phyloP scores from a whole-genome alignment of 257 asterid genomes.

The Mentha longifolia region DNA sequence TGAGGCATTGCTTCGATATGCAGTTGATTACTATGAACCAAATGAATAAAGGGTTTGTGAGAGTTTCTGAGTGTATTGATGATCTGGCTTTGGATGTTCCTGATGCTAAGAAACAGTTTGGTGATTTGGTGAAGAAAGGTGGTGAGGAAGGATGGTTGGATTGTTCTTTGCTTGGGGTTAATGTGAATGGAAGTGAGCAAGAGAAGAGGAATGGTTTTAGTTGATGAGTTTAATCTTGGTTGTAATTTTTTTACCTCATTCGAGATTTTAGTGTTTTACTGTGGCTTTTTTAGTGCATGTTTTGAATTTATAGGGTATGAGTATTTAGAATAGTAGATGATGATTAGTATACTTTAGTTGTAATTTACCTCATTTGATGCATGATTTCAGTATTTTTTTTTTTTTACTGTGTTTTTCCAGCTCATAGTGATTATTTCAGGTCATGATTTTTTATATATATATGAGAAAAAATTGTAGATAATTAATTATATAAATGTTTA shows the following conservation, averaged over 20 bases:
- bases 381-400: no score
- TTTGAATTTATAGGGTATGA: neutral
- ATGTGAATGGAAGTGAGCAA: constrained; percentile 37
- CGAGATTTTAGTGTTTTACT: neutral
- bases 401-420: no score
- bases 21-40: constrained; percentile 82
- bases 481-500: no score
- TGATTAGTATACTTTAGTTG: neutral
- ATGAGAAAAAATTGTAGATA: no score
- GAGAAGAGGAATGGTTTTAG: constrained; percentile 37
- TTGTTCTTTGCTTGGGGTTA: constrained; percentile 41
- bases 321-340: neutral
- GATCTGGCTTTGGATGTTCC: constrained; percentile 95
- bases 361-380: no score
- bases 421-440: no score
- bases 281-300: neutral
- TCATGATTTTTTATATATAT: no score
- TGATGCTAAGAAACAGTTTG: constrained; percentile 70
- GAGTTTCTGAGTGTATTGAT: constrained; percentile 75
- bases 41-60: constrained; percentile 74
- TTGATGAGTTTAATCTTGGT: neutral
- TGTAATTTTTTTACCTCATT: neutral
- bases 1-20: constrained; percentile 66
- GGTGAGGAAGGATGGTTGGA: constrained; percentile 79
- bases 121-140: constrained; percentile 51